Evolutionary conservation across 2,329 filamentous ascomycete genomes (phyloP).

Genomic region (Purpureocillium takamizusanense): DNA sequence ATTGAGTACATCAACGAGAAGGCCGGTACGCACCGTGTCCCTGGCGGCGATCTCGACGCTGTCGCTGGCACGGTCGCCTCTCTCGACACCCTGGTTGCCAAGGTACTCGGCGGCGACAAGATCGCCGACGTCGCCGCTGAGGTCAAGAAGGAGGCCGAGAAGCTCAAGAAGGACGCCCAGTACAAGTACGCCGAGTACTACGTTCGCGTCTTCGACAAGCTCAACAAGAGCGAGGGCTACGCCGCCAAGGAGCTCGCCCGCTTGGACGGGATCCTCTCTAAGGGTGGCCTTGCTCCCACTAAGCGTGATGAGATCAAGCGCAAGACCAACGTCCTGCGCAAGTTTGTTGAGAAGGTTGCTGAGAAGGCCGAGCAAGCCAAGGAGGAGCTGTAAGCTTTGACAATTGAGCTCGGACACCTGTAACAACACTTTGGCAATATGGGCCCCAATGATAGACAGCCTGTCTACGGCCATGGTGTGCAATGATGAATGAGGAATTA

Average conservation of each 20-base stretch:
- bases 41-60: conserved; percentile 70
- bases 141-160: conserved; percentile 60
- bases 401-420: not conserved
- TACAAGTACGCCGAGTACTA: conserved; percentile 91
- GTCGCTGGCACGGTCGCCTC: conserved; percentile 73
- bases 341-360: conserved; percentile 52
- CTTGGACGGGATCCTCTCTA: conserved; percentile 70
- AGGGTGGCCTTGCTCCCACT: conserved; percentile 73
- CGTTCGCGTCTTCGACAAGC: conserved; percentile 80
- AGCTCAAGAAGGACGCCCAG: conserved; percentile 51
- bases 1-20: conserved; percentile 80
- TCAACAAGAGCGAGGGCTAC: conserved; percentile 67
- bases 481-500: not conserved
- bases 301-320: conserved; percentile 84
- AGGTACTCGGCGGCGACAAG: conserved; percentile 56
- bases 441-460: too few species aligned
- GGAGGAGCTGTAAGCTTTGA: conserved; percentile 27
- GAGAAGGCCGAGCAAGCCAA: conserved; percentile 34
- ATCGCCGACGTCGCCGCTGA: conserved; percentile 59
- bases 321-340: conserved; percentile 80
- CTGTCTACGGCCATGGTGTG: not conserved
- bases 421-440: too few species aligned
- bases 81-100: conserved; percentile 67
- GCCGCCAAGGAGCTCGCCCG: conserved; percentile 78
- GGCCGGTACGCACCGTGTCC: conserved; percentile 74